Percentiles rank a stretch among this genome's conserved stretches.
Conservation (phyloP, 352 stramenopile genomes). For the Globisporangium cederbergense region DNA sequence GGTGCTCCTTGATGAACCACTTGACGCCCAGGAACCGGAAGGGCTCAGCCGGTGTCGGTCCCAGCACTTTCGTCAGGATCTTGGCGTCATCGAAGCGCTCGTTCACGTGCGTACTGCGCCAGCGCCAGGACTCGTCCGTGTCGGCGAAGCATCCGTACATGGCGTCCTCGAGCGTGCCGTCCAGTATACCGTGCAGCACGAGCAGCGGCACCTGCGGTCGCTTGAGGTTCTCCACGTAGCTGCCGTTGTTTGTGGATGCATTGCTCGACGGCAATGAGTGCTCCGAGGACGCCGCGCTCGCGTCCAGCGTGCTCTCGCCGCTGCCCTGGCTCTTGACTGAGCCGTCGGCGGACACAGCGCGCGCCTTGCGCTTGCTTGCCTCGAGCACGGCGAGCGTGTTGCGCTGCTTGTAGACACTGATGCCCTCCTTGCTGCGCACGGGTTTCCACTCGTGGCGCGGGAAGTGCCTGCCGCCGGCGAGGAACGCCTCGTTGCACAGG, state of each 20-base stretch:
- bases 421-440: conserved; percentile 16
- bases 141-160: conserved; percentile 20
- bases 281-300: conserved; percentile 13
- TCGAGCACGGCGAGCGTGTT: conserved; percentile 4
- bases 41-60: conserved; percentile 14
- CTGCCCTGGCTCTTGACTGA: background rate
- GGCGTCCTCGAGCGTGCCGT: conserved; percentile 19
- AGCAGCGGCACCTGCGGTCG: conserved; percentile 19
- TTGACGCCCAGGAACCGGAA: conserved; percentile 18
- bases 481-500: conserved; percentile 11
- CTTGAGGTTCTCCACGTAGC: conserved; percentile 17
- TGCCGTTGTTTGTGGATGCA: background rate
- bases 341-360: background rate
- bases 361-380: background rate
- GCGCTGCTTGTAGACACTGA: conserved; percentile 19
- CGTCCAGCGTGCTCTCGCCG: background rate
- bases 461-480: conserved; percentile 3
- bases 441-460: conserved; percentile 12
- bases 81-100: conserved; percentile 19
- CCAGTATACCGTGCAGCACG: conserved; percentile 9
- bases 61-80: conserved; percentile 14
- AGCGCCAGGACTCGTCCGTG: conserved; percentile 18
- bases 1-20: conserved; percentile 18
- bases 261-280: background rate
- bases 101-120: conserved; percentile 12